These are phyloP conservation scores for Penicillium polonicum DNA, from an alignment of 2,329 filamentous ascomycete genomes.

Conservation along the genomic window DNA sequence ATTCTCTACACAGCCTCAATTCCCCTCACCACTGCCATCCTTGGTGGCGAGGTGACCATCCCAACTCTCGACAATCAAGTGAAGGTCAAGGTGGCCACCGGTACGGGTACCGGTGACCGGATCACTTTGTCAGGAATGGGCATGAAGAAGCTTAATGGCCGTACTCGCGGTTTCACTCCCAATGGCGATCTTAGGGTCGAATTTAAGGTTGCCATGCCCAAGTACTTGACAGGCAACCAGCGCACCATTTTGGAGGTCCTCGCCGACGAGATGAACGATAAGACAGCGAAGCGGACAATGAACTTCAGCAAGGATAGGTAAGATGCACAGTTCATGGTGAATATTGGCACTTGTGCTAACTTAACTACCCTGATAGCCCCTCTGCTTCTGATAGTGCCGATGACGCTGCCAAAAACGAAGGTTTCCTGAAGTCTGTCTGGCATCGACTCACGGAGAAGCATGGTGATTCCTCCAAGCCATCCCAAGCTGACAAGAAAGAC, in stretches of 20 bases:
- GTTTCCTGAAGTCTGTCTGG: slow-evolving; percentile 91
- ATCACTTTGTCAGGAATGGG: slow-evolving; percentile 87
- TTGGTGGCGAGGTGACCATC: slow-evolving; percentile 85
- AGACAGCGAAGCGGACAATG: slow-evolving; percentile 89
- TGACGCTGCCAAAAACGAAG: slow-evolving; percentile 71
- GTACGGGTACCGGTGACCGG: slow-evolving; percentile 88
- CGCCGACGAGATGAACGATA: slow-evolving; percentile 92
- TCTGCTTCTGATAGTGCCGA: slow-evolving; percentile 22
- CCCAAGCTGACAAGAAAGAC: slow-evolving; percentile 26
- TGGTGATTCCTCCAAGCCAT: slow-evolving; percentile 27
- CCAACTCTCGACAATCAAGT: slow-evolving; percentile 89
- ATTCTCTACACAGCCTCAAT: slow-evolving; percentile 90
- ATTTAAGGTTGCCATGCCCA: slow-evolving; percentile 93
- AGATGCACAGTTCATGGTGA: slow-evolving; percentile 26
- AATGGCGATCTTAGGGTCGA: slow-evolving; percentile 87
- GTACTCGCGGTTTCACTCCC: slow-evolving; percentile 54
- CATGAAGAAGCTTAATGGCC: slow-evolving; percentile 78
- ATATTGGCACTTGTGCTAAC: slow-evolving; percentile 1
- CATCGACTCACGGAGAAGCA: slow-evolving; percentile 74
- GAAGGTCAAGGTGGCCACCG: slow-evolving; percentile 85
- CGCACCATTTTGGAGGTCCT: slow-evolving; percentile 92
- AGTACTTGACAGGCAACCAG: slow-evolving; percentile 88
- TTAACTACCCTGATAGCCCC: slow-evolving; percentile 16
- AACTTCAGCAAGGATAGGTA: slow-evolving; percentile 64
- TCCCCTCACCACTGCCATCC: slow-evolving; percentile 85